A percentile compares a stretch with the other conserved stretches of the same genome.
These are phyloP conservation scores for Venturia asperata DNA, from an alignment of 2,329 filamentous ascomycete genomes.

Conservation along the genomic window DNA sequence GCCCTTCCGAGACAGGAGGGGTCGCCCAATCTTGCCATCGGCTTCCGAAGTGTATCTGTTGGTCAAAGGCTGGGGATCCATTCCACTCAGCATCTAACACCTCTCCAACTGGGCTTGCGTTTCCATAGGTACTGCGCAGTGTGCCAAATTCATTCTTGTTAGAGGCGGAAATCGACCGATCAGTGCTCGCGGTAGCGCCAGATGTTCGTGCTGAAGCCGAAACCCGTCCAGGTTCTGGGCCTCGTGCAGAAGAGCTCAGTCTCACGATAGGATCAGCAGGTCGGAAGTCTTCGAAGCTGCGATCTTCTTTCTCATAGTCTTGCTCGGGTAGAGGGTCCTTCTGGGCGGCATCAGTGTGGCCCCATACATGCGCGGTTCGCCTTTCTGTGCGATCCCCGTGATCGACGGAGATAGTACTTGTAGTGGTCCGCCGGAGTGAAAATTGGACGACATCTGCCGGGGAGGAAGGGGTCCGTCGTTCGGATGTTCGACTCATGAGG, in stretches of 20 bases:
- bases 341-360: not conserved
- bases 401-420: not conserved
- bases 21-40: not conserved
- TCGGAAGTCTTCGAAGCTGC: slow-evolving; percentile 6
- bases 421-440: not conserved
- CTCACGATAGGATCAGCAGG: not conserved
- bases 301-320: not conserved
- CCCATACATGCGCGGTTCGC: slow-evolving; percentile 1
- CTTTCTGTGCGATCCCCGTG: not conserved
- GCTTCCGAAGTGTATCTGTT: not conserved
- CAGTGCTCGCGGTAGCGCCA: not conserved
- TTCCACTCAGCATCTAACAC: not conserved
- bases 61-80: not conserved
- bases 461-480: not conserved
- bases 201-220: not conserved
- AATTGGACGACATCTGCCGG: not conserved
- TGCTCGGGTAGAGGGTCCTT: not conserved
- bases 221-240: not conserved
- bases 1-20: not conserved
- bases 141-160: not conserved
- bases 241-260: not conserved
- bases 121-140: not conserved
- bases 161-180: not conserved
- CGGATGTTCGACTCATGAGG: not conserved
- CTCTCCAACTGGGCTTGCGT: not conserved